Conservation (phyloP, 2,329 filamentous ascomycete species). For the Fusarium nodosum region DNA sequence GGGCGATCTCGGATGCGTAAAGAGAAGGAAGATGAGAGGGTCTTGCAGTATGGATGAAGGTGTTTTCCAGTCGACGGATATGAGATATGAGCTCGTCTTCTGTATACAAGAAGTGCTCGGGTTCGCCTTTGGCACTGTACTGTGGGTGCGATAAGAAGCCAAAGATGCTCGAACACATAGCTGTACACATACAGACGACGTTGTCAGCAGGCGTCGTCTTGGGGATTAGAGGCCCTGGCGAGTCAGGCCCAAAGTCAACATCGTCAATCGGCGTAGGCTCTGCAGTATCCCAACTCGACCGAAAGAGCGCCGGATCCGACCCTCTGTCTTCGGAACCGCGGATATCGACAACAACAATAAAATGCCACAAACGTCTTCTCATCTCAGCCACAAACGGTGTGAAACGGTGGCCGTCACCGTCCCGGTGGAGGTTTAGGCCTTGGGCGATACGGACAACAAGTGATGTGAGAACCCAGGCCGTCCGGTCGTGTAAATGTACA, state of each 20-base stretch:
- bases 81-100: constrained; percentile 59
- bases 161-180: constrained; percentile 57
- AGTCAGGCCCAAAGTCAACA: constrained; percentile 61
- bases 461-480: constrained; percentile 59
- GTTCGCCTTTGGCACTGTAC: constrained; percentile 36
- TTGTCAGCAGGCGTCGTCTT: constrained; percentile 58
- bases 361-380: constrained; percentile 72
- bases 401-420: constrained; percentile 55
- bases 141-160: constrained; percentile 57
- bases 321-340: constrained; percentile 68
- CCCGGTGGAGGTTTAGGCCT: constrained; percentile 59
- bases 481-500: constrained; percentile 54
- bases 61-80: constrained; percentile 56
- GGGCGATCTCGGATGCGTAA: constrained; percentile 57
- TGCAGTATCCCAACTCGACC: constrained; percentile 61
- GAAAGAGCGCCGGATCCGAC: constrained; percentile 59
- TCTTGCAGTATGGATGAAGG: constrained; percentile 56
- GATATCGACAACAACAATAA: constrained; percentile 72
- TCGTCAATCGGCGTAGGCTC: constrained; percentile 69
- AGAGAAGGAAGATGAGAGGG: constrained; percentile 53
- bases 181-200: constrained; percentile 58
- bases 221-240: constrained; percentile 52
- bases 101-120: constrained; percentile 43
- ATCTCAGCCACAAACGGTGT: constrained; percentile 70
- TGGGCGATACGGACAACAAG: constrained; percentile 61